Percentiles rank a stretch among this genome's conserved stretches.
Conservation (phyloP, 306 rosid species). For the Glycyrrhiza uralensis region DNA sequence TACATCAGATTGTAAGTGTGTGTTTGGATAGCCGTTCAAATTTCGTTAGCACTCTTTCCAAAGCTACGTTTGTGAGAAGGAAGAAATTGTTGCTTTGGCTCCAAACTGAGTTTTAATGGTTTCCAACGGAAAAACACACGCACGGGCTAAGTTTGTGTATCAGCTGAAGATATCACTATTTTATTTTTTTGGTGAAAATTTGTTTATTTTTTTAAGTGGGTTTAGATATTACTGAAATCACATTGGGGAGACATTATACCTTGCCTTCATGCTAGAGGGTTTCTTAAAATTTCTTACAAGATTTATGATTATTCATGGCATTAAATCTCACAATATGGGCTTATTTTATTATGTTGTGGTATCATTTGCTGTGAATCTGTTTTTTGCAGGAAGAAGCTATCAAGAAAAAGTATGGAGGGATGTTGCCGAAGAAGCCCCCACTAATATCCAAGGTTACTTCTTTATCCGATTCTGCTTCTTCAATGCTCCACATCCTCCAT, state of each 20-base stretch:
- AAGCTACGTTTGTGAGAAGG: too few relatives aligned
- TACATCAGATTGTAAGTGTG: background rate
- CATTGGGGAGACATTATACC: background rate
- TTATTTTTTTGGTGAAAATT: background rate
- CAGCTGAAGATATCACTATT: background rate
- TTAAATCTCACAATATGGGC: background rate
- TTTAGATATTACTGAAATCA: slow-evolving; percentile 2
- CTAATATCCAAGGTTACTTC: slow-evolving; percentile 82
- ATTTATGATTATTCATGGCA: slow-evolving; percentile 5
- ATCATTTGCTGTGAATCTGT: slow-evolving; percentile 20
- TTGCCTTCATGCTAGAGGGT: background rate
- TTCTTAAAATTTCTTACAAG: background rate
- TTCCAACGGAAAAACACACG: too few relatives aligned
- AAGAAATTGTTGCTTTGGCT: too few relatives aligned
- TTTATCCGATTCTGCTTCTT: background rate
- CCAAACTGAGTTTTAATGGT: too few relatives aligned
- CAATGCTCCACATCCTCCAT: background rate
- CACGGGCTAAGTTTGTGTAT: background rate
- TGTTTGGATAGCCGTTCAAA: too few relatives aligned
- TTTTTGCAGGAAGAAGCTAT: slow-evolving; percentile 67
- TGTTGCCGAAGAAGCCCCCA: slow-evolving; percentile 87
- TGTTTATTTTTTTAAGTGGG: background rate
- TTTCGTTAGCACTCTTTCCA: too few relatives aligned
- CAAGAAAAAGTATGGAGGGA: slow-evolving; percentile 92
- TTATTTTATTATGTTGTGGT: slow-evolving; percentile 19